Base-by-base conservation (phyloP, 805 yeast species). In the Candida koratica region DNA sequence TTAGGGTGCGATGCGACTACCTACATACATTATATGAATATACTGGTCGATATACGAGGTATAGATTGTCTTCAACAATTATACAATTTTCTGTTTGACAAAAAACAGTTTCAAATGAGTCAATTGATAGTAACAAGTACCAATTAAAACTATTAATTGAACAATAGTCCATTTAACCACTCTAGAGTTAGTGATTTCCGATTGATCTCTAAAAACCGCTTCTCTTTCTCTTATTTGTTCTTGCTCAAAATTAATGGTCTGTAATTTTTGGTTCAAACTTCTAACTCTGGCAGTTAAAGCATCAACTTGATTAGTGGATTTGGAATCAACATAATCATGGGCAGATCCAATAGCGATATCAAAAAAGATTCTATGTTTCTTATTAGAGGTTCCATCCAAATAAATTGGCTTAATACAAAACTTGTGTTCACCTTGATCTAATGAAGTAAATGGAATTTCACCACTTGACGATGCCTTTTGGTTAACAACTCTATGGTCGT, bases 51-150 rank as follows among this genome's bases (percentile, higher is more conserved):
- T n/a, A n/a, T n/a, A n/a, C n/a, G n/a, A n/a, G n/a, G n/a, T n/a
- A n/a, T n/a, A n/a, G n/a, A n/a, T n/a, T n/a, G 23, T 10, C 7
- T 20, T 20, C 9, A 6, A 24, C 11, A 6, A 8, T 60, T 67
- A 85, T 13, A 87, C 80, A 41, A 86, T 76, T 65, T 88, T 88
- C 56, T 87, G 95, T 63, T 86, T 87, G 42, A 85, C 81, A 56
- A 87, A 87, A 74, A 87, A 86, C 27, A 79, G 61, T 61, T 83
- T 83, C 62, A 88, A 72, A 52, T 84, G 88, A 37, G 71, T 71
- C 56, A 88, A 61, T 64, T 88, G 96, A 71, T 84, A 77, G 26
- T 69, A 71, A 49, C 96, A 84, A 6, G 89, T 79, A 11, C 67
- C 74, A 7, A 74, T 69, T 47, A 88, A 69, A 2, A 83, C 86